Percentiles rank a stretch among this genome's conserved stretches.
phyloP scores from a whole-genome alignment of 768 basidiomycete species.

The Gloeopeniophorella convolvens region DNA sequence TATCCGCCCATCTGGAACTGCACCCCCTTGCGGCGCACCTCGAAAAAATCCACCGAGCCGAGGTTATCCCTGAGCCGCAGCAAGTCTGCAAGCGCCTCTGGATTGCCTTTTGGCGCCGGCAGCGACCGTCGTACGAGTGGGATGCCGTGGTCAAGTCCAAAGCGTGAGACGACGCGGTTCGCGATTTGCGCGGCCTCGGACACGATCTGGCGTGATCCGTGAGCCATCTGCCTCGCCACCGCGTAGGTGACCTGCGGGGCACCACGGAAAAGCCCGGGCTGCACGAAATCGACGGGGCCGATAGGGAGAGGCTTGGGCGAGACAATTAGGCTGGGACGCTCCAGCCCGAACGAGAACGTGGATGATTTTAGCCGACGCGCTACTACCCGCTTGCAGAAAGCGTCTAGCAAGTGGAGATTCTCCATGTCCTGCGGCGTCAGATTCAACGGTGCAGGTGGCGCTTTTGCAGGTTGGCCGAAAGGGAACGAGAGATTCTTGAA shows the following conservation, averaged over 20 bases:
- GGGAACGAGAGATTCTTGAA: slow-evolving; percentile 30
- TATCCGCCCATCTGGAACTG: slow-evolving; percentile 36
- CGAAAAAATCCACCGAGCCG: slow-evolving; percentile 38
- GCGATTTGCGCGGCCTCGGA: slow-evolving; percentile 81
- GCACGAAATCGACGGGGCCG: slow-evolving; percentile 8
- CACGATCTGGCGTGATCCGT: slow-evolving; percentile 52
- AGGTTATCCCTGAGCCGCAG: slow-evolving; percentile 40
- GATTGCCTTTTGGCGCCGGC: slow-evolving; percentile 26
- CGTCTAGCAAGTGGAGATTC: slow-evolving; percentile 29
- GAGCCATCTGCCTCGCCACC: slow-evolving; percentile 30
- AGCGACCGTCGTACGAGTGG: slow-evolving; percentile 57
- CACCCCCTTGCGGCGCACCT: slow-evolving; percentile 30
- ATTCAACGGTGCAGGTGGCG: slow-evolving; percentile 3
- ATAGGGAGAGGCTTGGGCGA: slow-evolving; percentile 24
- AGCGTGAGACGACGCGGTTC: slow-evolving; percentile 66
- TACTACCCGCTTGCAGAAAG: slow-evolving; percentile 18
- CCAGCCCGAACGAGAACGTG: background rate
- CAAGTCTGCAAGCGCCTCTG: slow-evolving; percentile 38
- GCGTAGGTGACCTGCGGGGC: slow-evolving; percentile 47
- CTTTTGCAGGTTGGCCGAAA: slow-evolving; percentile 32
- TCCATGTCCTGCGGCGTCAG: slow-evolving; percentile 14
- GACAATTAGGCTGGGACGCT: slow-evolving; percentile 17
- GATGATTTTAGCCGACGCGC: background rate
- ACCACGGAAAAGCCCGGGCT: slow-evolving; percentile 31
- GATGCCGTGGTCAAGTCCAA: slow-evolving; percentile 51